phyloP scores from a whole-genome alignment of 1,139 yeast genomes.

The Arxiozyma slooffiae region DNA sequence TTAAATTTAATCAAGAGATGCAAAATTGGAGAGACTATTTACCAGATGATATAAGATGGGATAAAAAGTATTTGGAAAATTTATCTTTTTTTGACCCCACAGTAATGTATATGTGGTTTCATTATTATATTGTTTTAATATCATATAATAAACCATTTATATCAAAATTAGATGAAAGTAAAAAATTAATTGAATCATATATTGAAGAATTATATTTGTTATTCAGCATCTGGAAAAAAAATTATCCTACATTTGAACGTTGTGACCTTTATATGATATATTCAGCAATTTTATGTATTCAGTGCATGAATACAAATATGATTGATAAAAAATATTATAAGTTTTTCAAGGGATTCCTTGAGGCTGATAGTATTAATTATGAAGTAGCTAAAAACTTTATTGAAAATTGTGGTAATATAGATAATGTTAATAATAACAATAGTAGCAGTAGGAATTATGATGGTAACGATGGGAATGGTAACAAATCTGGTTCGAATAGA shows the following conservation, averaged over 20 bases:
- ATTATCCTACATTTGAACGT: constrained; percentile 26
- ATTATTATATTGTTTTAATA: constrained; percentile 45
- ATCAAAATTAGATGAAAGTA: constrained; percentile 16
- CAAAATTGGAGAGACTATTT: constrained; percentile 38
- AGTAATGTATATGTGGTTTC: constrained; percentile 42
- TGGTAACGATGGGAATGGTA: not conserved
- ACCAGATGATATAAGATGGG: constrained; percentile 42
- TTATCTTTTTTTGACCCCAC: constrained; percentile 43
- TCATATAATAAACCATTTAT: constrained; percentile 53
- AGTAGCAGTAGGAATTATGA: no score
- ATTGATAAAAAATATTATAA: constrained; percentile 13
- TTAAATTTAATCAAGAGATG: constrained; percentile 41
- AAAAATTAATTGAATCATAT: constrained; percentile 21
- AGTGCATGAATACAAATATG: constrained; percentile 22
- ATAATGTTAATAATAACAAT: constrained; percentile 8
- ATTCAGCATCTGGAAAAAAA: constrained; percentile 29
- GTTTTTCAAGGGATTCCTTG: constrained; percentile 17
- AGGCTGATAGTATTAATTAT: constrained; percentile 20
- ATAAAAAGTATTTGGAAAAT: constrained; percentile 31
- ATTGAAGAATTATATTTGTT: constrained; percentile 29
- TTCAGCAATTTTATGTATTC: constrained; percentile 22
- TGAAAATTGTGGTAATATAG: constrained; percentile 12
- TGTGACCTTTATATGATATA: constrained; percentile 25
- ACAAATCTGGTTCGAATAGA: not conserved
- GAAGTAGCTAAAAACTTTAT: constrained; percentile 24